These are phyloP conservation scores for Fusarium fujikuroi DNA, from an alignment of 2,329 filamentous ascomycete genomes.

Conservation along the genomic window DNA sequence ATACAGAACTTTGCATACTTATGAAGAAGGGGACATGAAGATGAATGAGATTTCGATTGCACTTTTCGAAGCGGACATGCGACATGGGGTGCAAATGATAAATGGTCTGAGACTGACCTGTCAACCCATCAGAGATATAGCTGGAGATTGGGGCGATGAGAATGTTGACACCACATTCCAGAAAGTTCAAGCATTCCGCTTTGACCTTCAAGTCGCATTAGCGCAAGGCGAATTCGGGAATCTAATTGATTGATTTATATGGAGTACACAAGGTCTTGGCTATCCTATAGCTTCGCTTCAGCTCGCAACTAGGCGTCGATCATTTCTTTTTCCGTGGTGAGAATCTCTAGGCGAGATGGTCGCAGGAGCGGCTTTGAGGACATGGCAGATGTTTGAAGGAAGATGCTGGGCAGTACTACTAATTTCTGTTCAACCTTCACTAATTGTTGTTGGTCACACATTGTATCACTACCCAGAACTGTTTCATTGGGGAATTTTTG, in stretches of 20 bases:
- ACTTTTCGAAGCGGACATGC: not conserved
- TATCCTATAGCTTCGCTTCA: not conserved
- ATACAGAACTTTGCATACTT: not conserved
- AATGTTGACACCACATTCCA: not conserved
- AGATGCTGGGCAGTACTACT: not conserved
- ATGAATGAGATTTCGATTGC: not conserved
- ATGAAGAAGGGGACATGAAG: not conserved
- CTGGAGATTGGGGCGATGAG: not conserved
- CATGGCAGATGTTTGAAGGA: not conserved
- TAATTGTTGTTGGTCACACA: fast-evolving
- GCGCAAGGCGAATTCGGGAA: too few species aligned
- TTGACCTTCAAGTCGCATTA: not conserved
- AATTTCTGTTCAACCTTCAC: not conserved
- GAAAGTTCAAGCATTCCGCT: not conserved
- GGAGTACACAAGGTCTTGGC: not conserved
- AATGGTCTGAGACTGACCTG: not conserved
- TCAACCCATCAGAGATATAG: not conserved
- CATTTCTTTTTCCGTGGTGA: not conserved
- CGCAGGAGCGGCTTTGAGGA: not conserved
- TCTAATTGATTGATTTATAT: too few species aligned
- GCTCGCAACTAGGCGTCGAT: not conserved
- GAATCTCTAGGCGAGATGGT: not conserved
- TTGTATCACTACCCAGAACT: too few species aligned
- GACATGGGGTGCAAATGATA: not conserved
- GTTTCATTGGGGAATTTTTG: fast-evolving